Conservation (phyloP, 352 stramenopile species). For the Globisporangium spiculum region DNA sequence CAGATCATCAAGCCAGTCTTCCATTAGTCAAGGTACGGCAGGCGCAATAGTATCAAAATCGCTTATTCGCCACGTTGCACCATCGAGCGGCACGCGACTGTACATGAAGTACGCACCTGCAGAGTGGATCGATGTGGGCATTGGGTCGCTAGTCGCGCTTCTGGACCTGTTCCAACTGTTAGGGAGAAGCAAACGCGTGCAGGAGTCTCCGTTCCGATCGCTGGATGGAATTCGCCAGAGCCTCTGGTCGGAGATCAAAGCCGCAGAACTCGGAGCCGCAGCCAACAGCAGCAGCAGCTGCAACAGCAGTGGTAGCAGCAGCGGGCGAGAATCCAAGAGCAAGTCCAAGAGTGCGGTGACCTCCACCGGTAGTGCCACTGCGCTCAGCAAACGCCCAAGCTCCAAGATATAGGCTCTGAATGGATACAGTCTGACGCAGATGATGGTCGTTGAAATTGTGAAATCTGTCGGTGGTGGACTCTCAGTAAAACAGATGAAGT, state of each 20-base stretch:
- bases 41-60: slow-evolving; percentile 14
- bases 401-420: slow-evolving; percentile 3
- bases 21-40: slow-evolving; percentile 12
- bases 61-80: slow-evolving; percentile 13
- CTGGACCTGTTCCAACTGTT: slow-evolving; percentile 64
- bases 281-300: slow-evolving; percentile 11
- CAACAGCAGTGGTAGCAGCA: slow-evolving; percentile 16
- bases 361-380: neutral
- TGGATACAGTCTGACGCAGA: neutral
- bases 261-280: slow-evolving; percentile 6
- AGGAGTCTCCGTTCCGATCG: slow-evolving; percentile 50
- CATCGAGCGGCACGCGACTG: slow-evolving; percentile 28
- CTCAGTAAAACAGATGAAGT: too few relatives aligned
- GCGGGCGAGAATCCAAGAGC: neutral
- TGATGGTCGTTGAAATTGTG: neutral
- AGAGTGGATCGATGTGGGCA: slow-evolving; percentile 64
- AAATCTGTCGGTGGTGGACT: neutral
- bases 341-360: slow-evolving; percentile 4
- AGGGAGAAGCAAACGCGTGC: slow-evolving; percentile 19
- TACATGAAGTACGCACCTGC: slow-evolving; percentile 66
- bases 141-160: slow-evolving; percentile 52
- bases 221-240: slow-evolving; percentile 50
- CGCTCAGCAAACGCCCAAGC: neutral
- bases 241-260: slow-evolving; percentile 45
- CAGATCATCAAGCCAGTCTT: slow-evolving; percentile 10